These are phyloP conservation scores for Hypoxylon crocopeplum DNA, from an alignment of 495 filamentous ascomycete genomes.

Conservation along the genomic window DNA sequence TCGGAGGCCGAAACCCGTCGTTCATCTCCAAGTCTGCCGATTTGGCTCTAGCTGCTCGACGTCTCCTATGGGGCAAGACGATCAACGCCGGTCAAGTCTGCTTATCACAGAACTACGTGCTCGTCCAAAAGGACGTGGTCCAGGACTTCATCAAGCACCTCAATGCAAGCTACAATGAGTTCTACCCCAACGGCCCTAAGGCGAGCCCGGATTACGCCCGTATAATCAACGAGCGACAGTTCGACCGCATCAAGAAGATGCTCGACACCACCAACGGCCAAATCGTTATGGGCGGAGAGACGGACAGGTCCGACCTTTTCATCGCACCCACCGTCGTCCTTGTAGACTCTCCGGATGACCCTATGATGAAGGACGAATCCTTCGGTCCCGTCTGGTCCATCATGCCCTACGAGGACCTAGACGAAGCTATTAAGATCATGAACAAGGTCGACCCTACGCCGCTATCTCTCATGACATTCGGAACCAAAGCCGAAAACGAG, in stretches of 20 bases:
- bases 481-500: conserved; percentile 73
- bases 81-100: conserved; percentile 89
- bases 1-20: conserved; percentile 90
- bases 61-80: conserved; percentile 87
- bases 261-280: conserved; percentile 81
- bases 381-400: conserved; percentile 91
- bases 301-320: conserved; percentile 77
- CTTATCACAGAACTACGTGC: conserved; percentile 85
- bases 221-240: conserved; percentile 80
- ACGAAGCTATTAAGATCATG: conserved; percentile 80
- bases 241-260: conserved; percentile 86
- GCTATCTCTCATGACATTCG: conserved; percentile 84
- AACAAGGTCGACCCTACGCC: conserved; percentile 81
- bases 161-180: conserved; percentile 73
- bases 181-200: conserved; percentile 83
- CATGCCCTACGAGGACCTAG: conserved; percentile 73
- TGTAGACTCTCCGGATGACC: conserved; percentile 76
- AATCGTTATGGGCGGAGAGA: conserved; percentile 82
- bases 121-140: conserved; percentile 78
- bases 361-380: conserved; percentile 78
- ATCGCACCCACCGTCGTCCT: conserved; percentile 87
- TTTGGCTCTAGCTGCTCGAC: conserved; percentile 77
- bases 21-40: conserved; percentile 85
- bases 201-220: conserved; percentile 74
- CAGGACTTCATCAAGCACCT: conserved; percentile 76